Percentiles rank a stretch among this genome's conserved stretches.
phyloP scores from a whole-genome alignment of 1,284 basidiomycete species.

The Calocybe gambosa region DNA sequence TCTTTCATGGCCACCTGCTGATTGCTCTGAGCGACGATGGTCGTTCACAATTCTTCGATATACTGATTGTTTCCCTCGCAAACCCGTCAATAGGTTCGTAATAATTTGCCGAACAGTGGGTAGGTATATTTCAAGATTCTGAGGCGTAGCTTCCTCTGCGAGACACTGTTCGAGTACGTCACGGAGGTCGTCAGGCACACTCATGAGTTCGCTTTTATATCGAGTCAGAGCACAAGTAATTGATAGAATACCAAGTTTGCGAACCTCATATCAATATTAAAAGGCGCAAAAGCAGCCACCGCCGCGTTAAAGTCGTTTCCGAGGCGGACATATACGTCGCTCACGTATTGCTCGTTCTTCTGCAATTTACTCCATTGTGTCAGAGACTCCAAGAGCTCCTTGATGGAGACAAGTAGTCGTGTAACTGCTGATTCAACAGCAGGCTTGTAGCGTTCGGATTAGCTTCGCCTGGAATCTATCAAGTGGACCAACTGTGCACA shows the following conservation, averaged over 20 bases:
- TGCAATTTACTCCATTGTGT: slow-evolving; percentile 82
- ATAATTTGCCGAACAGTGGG: slow-evolving; percentile 93
- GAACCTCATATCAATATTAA: slow-evolving; percentile 89
- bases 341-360: slow-evolving; percentile 80
- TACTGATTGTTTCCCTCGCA: slow-evolving; percentile 86
- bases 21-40: slow-evolving; percentile 40
- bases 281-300: slow-evolving; percentile 81
- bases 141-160: slow-evolving; percentile 82
- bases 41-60: slow-evolving; percentile 66
- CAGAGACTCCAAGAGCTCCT: slow-evolving; percentile 87
- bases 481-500: slow-evolving; percentile 21
- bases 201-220: slow-evolving; percentile 70
- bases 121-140: slow-evolving; percentile 85
- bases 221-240: neutral
- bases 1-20: slow-evolving; percentile 37
- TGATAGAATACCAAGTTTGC: slow-evolving; percentile 26
- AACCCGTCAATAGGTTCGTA: slow-evolving; percentile 85
- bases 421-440: slow-evolving; percentile 91
- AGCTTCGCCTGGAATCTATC: slow-evolving; percentile 7
- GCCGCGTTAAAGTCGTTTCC: slow-evolving; percentile 98
- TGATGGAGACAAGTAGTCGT: slow-evolving; percentile 89
- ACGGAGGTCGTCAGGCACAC: slow-evolving; percentile 87
- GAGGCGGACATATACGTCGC: slow-evolving; percentile 93
- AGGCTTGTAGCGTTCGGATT: slow-evolving; percentile 35
- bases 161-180: slow-evolving; percentile 85